Evolutionary conservation across 805 yeast species (phyloP), one percentile per base, ranked within the genome.

Genomic region (Alloascoidea africana): DNA sequence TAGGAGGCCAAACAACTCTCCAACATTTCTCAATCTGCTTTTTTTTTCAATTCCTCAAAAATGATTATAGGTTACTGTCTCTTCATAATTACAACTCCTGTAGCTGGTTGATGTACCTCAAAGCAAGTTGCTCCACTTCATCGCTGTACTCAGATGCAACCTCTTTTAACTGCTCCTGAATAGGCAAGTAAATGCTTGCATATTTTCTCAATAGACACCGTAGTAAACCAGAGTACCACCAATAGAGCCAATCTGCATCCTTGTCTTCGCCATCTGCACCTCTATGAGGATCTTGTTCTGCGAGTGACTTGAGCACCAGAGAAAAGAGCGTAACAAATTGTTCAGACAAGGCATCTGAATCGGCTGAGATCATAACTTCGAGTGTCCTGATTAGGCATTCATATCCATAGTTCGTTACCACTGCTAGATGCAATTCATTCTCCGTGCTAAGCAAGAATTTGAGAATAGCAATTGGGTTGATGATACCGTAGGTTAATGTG

Each of bases 401-500:
- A 38, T 60, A 59, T 0, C 68, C 63, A 38, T 70, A 63, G 14
- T 60, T 52, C 43, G 71, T 70, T 5, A 58, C 56, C 6, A 69
- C 51, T 3, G 65, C 61, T 37, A 59, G 46, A 33, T 56, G 54
- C 18, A 46, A 48, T 17, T 48, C 53, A 11, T 51, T 45, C 32
- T 45, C 47, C 38, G 59, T 62, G 14, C 53, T 46, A 41, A 72
- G 61, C 4, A 73, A 50, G 42, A 61, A 63, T 32, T 61, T 52
- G 27, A 73, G 51, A 32, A 72, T 51, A n/a, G 66, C 54, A 15
- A 46, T 45, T 2, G 66, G 51, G 3, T 58, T 45, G 3, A 77
- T 46, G 16, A 76, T 52, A 2, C 61, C 66, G 37, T 60, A 60
- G 17, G 62, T 58, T 38, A 63, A 60, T 41, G 79, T 58, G 38